Evolutionary conservation across 139 green algal species (phyloP).

Genomic region (Haematococcus lacustris): DNA sequence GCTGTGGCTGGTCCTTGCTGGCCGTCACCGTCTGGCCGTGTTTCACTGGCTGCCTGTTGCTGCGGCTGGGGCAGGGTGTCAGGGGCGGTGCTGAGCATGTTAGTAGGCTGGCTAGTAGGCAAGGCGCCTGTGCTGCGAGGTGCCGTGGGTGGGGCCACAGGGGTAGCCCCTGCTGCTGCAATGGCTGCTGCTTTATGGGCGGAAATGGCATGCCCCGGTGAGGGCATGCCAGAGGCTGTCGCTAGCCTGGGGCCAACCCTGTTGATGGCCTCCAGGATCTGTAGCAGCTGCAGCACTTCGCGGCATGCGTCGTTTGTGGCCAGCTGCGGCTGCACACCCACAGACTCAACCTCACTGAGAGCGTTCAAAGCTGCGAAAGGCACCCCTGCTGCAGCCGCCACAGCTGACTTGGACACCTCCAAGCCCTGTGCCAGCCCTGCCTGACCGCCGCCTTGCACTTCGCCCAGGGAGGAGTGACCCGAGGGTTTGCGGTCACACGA

Average conservation of each 20-base stretch:
- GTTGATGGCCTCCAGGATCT: slow-evolving; percentile 66
- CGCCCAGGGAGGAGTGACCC: no score
- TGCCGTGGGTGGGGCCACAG: no score
- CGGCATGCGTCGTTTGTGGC: neutral
- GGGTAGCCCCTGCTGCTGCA: neutral
- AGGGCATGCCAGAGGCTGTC: slow-evolving; percentile 9
- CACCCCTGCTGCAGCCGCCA: no score
- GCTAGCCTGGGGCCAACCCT: slow-evolving; percentile 19
- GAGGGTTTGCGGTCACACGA: no score
- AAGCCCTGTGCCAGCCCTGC: no score
- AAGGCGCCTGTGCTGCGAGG: no score
- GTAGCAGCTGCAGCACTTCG: slow-evolving; percentile 46
- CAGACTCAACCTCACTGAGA: slow-evolving; percentile 14
- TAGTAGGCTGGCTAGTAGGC: no score
- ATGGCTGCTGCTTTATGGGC: neutral
- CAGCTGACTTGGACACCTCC: no score
- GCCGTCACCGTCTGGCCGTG: neutral
- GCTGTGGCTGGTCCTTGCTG: slow-evolving; percentile 4
- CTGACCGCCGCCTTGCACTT: no score
- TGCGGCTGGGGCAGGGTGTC: no score
- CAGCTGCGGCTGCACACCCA: slow-evolving; percentile 13
- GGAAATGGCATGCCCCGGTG: no score
- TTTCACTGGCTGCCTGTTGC: slow-evolving; percentile 4
- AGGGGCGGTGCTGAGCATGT: no score
- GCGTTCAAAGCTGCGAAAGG: slow-evolving; percentile 35